Conservation (phyloP, 495 filamentous ascomycete genomes). For the Penicillium coffeae region DNA sequence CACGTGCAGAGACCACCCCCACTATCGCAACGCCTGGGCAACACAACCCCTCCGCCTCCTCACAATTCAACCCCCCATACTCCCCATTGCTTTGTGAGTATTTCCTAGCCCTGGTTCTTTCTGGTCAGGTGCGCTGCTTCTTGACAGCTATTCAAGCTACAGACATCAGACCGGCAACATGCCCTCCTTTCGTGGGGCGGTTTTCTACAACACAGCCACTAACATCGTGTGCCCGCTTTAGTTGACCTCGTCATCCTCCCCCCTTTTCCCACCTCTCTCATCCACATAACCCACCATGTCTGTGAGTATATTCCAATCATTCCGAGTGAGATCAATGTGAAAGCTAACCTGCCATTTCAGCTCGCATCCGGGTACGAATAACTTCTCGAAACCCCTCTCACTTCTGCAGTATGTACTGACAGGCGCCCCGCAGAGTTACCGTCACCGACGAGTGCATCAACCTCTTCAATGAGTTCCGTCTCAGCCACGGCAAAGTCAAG, state of each 20-base stretch:
- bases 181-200: not conserved
- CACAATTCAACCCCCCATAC: constrained; percentile 20
- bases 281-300: constrained; percentile 37
- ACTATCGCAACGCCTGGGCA: constrained; percentile 35
- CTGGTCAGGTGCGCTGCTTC: no score
- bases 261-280: constrained; percentile 21
- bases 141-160: no score
- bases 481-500: constrained; percentile 74
- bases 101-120: constrained; percentile 8
- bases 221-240: constrained; percentile 33
- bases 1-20: constrained; percentile 34
- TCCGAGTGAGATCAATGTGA: not conserved
- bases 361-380: constrained; percentile 44
- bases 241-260: constrained; percentile 20
- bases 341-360: constrained; percentile 26
- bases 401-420: constrained; percentile 18
- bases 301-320: constrained; percentile 23
- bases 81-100: constrained; percentile 26
- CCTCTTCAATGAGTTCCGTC: constrained; percentile 86
- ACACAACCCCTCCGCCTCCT: constrained; percentile 37
- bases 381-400: constrained; percentile 11
- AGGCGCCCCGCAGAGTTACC: constrained; percentile 56
- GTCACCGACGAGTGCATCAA: constrained; percentile 75
- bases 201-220: constrained; percentile 18
- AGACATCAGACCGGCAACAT: no score